Evolutionary conservation across 176 grass and related monocot genomes (phyloP).

Genomic region (Oropetium thomaeum): DNA sequence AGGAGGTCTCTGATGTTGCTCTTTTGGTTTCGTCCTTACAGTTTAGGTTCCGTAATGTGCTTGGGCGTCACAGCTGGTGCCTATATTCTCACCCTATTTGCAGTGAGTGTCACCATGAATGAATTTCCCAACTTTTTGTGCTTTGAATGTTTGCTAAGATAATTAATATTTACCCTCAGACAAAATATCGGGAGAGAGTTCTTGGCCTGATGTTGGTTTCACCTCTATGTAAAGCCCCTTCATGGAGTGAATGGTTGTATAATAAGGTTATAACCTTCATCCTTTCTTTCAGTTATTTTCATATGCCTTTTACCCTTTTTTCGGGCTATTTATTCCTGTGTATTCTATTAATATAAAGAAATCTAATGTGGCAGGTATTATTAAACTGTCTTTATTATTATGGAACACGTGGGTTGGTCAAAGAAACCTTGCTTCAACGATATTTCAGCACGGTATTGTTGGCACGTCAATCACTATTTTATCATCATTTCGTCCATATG

Average conservation of each 20-base stretch:
- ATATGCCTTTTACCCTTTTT: neutral
- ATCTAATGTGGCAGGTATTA: constrained; percentile 48
- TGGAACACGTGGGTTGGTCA: constrained; percentile 83
- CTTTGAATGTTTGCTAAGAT: neutral
- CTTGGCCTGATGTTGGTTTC: constrained; percentile 89
- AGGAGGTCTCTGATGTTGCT: constrained; percentile 18
- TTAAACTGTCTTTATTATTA: constrained; percentile 93
- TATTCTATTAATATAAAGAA: constrained; percentile 22
- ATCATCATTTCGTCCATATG: neutral
- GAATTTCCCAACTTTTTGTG: constrained; percentile 1
- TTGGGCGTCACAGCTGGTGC: constrained; percentile 95
- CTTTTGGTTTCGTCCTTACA: constrained; percentile 37
- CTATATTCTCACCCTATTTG: constrained; percentile 88
- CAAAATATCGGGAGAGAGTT: constrained; percentile 75
- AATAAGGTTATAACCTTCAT: constrained; percentile 54
- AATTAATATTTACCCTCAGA: constrained; percentile 40
- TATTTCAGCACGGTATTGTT: constrained; percentile 88
- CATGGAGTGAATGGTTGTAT: constrained; percentile 97
- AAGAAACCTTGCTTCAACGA: constrained; percentile 82
- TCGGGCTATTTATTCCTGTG: neutral
- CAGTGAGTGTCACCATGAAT: constrained; percentile 45
- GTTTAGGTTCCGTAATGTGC: constrained; percentile 89
- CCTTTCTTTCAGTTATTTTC: constrained; percentile 8
- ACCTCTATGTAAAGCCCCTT: constrained; percentile 93
- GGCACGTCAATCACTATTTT: neutral